Evolutionary conservation across 495 filamentous ascomycete species (phyloP).

Genomic region (Annulohypoxylon moriforme): DNA sequence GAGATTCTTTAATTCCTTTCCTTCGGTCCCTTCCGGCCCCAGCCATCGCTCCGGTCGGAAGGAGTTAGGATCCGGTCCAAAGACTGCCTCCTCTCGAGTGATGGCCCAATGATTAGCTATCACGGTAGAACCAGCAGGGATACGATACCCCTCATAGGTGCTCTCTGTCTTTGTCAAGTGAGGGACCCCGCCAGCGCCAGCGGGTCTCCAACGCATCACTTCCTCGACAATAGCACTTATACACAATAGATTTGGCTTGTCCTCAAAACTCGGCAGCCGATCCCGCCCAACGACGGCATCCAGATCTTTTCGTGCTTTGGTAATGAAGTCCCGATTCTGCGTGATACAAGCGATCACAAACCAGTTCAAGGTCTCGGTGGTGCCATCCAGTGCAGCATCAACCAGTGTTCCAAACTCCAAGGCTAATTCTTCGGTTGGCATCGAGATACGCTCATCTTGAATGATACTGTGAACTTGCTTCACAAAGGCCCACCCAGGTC

Average conservation of each 20-base stretch:
- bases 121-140: not conserved
- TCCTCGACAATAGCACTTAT: constrained; percentile 1
- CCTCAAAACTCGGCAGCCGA: not conserved
- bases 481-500: not conserved
- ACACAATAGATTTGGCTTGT: not conserved
- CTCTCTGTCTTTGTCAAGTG: constrained; percentile 2
- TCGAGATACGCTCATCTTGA: not conserved
- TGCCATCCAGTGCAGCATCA: not conserved
- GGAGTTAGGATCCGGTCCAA: not conserved
- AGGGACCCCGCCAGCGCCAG: not conserved
- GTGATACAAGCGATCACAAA: not conserved
- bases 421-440: not conserved
- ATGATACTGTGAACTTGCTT: not conserved
- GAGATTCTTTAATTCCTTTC: not conserved
- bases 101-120: not conserved
- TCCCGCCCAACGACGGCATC: not conserved
- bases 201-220: constrained; percentile 1
- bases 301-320: not conserved
- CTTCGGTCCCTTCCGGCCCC: not conserved
- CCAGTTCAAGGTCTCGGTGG: not conserved
- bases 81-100: not conserved
- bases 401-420: not conserved
- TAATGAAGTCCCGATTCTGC: not conserved
- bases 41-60: not conserved
- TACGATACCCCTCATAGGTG: not conserved